These are phyloP conservation scores for Collariella sp. DNA, from an alignment of 495 filamentous ascomycete genomes.

Conservation along the genomic window DNA sequence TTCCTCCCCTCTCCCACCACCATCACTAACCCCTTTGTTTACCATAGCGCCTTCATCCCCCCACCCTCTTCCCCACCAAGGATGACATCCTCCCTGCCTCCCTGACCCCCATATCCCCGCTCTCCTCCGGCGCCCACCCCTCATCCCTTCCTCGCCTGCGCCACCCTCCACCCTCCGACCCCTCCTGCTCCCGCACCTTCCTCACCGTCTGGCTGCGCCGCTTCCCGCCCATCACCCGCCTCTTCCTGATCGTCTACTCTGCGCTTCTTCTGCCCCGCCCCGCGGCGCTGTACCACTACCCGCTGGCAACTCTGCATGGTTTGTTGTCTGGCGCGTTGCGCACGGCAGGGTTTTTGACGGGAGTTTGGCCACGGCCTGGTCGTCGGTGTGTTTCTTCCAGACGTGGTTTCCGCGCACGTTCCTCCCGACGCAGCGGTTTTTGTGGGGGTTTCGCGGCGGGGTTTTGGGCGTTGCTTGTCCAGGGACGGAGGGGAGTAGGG, in stretches of 20 bases:
- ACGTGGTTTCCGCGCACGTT: constrained; percentile 61
- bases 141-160: constrained; percentile 71
- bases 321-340: constrained; percentile 57
- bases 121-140: constrained; percentile 77
- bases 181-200: constrained; percentile 79
- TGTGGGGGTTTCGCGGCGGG: constrained; percentile 83
- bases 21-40: constrained; percentile 4
- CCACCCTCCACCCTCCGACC: constrained; percentile 78
- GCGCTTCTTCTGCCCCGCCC: constrained; percentile 58
- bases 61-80: constrained; percentile 71
- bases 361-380: constrained; percentile 78
- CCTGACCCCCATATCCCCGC: constrained; percentile 61
- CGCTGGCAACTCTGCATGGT: constrained; percentile 53
- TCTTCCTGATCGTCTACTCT: constrained; percentile 63
- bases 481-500: constrained; percentile 44
- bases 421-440: constrained; percentile 76
- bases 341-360: constrained; percentile 65
- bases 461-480: constrained; percentile 67
- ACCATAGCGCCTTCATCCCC: constrained; percentile 62
- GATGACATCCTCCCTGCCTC: constrained; percentile 54
- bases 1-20: not conserved
- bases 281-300: constrained; percentile 54
- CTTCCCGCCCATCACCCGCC: constrained; percentile 67
- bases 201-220: constrained; percentile 71
- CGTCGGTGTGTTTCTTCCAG: constrained; percentile 78